These are phyloP conservation scores for Neurospora sublineolata DNA, from an alignment of 495 filamentous ascomycete genomes.

Conservation along the genomic window DNA sequence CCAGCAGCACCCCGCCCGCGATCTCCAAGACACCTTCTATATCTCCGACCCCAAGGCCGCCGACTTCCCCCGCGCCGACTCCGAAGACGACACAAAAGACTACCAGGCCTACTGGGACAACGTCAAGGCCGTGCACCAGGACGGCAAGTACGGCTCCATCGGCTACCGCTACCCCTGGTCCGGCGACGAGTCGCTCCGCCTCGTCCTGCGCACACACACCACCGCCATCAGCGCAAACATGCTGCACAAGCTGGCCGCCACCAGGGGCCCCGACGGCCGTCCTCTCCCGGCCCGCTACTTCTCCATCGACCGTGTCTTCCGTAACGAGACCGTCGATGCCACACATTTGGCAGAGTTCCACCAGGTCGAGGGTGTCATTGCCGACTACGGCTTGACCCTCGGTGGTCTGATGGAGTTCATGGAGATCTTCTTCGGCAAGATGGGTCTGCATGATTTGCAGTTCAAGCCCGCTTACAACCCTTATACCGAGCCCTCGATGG, in stretches of 20 bases:
- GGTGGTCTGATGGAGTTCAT: conserved; percentile 95
- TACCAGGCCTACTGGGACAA: conserved; percentile 83
- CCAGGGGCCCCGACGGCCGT: conserved; percentile 38
- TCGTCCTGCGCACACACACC: conserved; percentile 93
- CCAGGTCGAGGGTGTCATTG: conserved; percentile 96
- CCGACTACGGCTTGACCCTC: conserved; percentile 81
- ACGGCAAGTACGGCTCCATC: conserved; percentile 83
- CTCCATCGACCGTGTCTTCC: conserved; percentile 93
- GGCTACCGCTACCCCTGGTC: conserved; percentile 93
- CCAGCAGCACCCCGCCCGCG: conserved; percentile 93
- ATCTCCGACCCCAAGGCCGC: conserved; percentile 76
- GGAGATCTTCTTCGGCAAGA: conserved; percentile 89
- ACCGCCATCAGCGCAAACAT: conserved; percentile 81
- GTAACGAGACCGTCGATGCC: conserved; percentile 79
- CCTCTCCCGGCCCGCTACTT: conserved; percentile 77
- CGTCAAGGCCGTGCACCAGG: conserved; percentile 66
- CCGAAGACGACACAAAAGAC: conserved; percentile 59
- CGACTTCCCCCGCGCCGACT: conserved; percentile 51
- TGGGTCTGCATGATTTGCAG: conserved; percentile 77
- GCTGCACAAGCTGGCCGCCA: conserved; percentile 75
- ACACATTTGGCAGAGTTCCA: conserved; percentile 98
- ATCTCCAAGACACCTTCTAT: conserved; percentile 96
- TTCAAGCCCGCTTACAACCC: conserved; percentile 99
- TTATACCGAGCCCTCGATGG: conserved; percentile 96
- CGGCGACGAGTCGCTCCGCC: conserved; percentile 72